Conservation (phyloP, 768 basidiomycete species). For the Suillus occidentalis region DNA sequence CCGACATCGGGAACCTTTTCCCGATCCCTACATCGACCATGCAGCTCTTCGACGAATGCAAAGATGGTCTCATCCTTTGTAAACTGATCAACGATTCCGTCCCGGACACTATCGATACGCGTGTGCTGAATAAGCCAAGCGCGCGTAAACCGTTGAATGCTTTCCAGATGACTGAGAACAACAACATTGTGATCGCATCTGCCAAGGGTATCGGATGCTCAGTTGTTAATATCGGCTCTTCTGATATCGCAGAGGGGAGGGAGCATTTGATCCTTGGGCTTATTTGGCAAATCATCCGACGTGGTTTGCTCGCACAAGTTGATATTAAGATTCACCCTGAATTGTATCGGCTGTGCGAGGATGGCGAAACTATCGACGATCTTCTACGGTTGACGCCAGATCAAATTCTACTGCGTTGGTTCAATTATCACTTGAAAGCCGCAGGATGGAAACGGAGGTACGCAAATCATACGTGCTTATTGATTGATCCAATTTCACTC, state of each 20-base stretch:
- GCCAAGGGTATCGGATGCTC: slow-evolving; percentile 98
- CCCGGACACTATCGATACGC: slow-evolving; percentile 97
- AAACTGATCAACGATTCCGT: slow-evolving; percentile 99
- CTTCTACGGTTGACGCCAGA: slow-evolving; percentile 92
- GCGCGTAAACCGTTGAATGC: slow-evolving; percentile 86
- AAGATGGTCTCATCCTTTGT: slow-evolving; percentile 93
- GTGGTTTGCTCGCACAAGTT: slow-evolving; percentile 90
- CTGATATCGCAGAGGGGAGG: slow-evolving; percentile 87
- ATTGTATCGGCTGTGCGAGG: slow-evolving; percentile 92
- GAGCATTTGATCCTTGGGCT: slow-evolving; percentile 97
- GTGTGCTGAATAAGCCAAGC: slow-evolving; percentile 91
- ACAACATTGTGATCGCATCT: slow-evolving; percentile 98
- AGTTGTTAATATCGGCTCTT: slow-evolving; percentile 96
- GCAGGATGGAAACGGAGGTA: slow-evolving; percentile 90
- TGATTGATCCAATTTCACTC: slow-evolving; percentile 6
- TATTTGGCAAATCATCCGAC: slow-evolving; percentile 98
- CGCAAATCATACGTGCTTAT: background rate
- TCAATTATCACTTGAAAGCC: slow-evolving; percentile 97
- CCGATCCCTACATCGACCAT: slow-evolving; percentile 96
- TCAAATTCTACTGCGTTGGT: slow-evolving; percentile 97
- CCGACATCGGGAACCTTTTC: slow-evolving; percentile 76
- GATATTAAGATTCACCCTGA: slow-evolving; percentile 99
- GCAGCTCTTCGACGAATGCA: slow-evolving; percentile 97
- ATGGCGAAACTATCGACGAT: slow-evolving; percentile 96
- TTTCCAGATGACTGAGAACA: slow-evolving; percentile 99